Conservation (phyloP, 1,284 basidiomycete species). For the Ceratobasidium sp. region DNA sequence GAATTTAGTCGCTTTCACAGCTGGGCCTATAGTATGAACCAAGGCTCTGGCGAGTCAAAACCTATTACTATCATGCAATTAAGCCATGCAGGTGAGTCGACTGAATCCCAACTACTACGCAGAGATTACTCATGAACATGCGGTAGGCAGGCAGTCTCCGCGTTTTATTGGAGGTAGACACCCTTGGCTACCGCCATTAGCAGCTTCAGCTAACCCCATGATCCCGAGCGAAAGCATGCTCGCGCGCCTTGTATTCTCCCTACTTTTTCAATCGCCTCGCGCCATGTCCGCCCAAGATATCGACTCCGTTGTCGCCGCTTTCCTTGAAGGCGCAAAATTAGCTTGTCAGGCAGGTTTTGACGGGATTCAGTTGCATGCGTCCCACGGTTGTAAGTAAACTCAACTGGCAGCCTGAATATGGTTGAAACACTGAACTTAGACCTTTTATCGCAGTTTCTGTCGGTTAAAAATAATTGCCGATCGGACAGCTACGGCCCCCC, state of each 20-base stretch:
- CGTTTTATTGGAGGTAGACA: slow-evolving; percentile 72
- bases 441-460: slow-evolving; percentile 84
- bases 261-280: slow-evolving; percentile 69
- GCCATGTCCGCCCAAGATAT: slow-evolving; percentile 70
- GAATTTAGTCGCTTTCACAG: slow-evolving; percentile 59
- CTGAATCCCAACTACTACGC: neutral
- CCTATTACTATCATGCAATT: slow-evolving; percentile 78
- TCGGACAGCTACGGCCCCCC: slow-evolving; percentile 59
- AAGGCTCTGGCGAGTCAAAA: slow-evolving; percentile 21
- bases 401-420: slow-evolving; percentile 27
- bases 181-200: slow-evolving; percentile 66
- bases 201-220: slow-evolving; percentile 73
- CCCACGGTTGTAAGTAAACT: slow-evolving; percentile 78
- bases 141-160: slow-evolving; percentile 75
- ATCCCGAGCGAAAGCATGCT: slow-evolving; percentile 52
- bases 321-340: slow-evolving; percentile 72
- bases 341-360: slow-evolving; percentile 82
- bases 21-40: slow-evolving; percentile 60
- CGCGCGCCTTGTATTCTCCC: slow-evolving; percentile 57
- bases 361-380: slow-evolving; percentile 86
- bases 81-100: slow-evolving; percentile 60
- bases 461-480: slow-evolving; percentile 58
- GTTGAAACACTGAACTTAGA: slow-evolving; percentile 57
- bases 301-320: slow-evolving; percentile 65
- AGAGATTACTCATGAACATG: slow-evolving; percentile 50